A percentile compares a stretch with the other conserved stretches of the same genome.
Conservation (phyloP, 129 eudicot genomes). For the Mikania micrantha region DNA sequence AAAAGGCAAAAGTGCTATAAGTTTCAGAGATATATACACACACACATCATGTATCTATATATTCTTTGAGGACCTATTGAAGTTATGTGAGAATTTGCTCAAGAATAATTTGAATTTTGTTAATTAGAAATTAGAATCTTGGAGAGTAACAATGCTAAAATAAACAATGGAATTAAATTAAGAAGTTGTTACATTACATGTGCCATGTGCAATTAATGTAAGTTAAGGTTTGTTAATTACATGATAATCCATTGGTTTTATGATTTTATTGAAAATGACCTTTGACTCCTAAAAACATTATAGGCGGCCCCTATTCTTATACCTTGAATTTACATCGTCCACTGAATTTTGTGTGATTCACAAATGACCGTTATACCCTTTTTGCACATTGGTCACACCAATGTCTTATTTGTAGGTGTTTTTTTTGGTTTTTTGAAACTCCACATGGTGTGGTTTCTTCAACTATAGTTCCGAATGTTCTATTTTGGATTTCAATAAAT, state of each 20-base stretch:
- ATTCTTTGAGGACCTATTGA: conserved; percentile 29
- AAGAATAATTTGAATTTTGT: conserved; percentile 19
- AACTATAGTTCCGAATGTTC: conserved; percentile 23
- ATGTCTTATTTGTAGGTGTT: neutral
- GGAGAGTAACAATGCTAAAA: neutral
- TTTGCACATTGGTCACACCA: neutral
- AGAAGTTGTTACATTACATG: conserved; percentile 29
- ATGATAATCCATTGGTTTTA: conserved; percentile 12
- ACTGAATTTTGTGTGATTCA: conserved; percentile 13
- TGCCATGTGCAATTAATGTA: conserved; percentile 27
- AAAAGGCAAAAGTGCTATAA: conserved; percentile 32
- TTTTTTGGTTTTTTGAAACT: conserved; percentile 8
- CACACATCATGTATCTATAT: conserved; percentile 13
- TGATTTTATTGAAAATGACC: conserved; percentile 1
- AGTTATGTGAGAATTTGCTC: conserved; percentile 26
- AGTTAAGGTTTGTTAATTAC: conserved; percentile 20
- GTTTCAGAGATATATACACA: conserved; percentile 11
- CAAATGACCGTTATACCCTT: conserved; percentile 13
- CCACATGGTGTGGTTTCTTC: conserved; percentile 11
- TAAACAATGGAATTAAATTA: neutral
- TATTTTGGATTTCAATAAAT: conserved; percentile 11
- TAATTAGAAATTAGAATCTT: conserved; percentile 16
- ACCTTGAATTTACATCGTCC: conserved; percentile 14
- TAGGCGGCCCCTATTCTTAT: conserved; percentile 24
- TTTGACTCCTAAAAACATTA: conserved; percentile 6